Evolutionary conservation across 73 alveolate genomes (phyloP), one percentile per base, ranked within the genome.

Genomic region (Durusdinium trenchii): DNA sequence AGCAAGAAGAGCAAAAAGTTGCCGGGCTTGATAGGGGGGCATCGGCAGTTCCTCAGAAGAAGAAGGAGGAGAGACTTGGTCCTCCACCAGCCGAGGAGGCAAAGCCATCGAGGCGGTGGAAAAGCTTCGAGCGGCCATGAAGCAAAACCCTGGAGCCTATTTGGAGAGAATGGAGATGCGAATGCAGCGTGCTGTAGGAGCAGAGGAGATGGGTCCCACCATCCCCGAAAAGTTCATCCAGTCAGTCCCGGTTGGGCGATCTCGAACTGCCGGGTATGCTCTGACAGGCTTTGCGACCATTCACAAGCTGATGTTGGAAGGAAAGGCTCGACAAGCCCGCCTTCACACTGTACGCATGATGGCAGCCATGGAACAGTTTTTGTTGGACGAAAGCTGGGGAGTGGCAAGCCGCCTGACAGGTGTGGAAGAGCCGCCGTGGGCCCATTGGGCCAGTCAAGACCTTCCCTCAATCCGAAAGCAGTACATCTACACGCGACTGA

Each of bases 281-380:
- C 83, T 71, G 12, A 23, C 36, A 23, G 83, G 83, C 47, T 71
- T 30, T 71, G 83, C 83, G 43, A 23, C 16, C 45, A n/a, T 71
- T 23, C 83, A 30, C 47, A 71, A 71, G 83, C 83, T 71, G 47
- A 71, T 71, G 83, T 23, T 71, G 83, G 83, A 71, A 42, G 32
- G 32, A 35, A 71, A 71, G 83, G 45, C 83, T 71, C 83, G 83
- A 35, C 83, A 30, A 14, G 83, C 83, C 20, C 38, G 83, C 20
- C 32, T 71, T 16, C 83, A 71, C 12, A 71, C 83, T 4, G 45
- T 71, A 14, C 38, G 45, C 47, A 71, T 71, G 83, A 71, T 71
- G 83, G 83, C 83, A 16, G 83, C 83, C 26, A 28, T 71, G 83
- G 83, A 71, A n/a, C 83, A 71, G 43, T 71, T 71, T 71, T n/a